Percentiles rank a stretch among this genome's conserved stretches.
Conservation (phyloP, 257 asterid species). For the Ilex aquifolium region DNA sequence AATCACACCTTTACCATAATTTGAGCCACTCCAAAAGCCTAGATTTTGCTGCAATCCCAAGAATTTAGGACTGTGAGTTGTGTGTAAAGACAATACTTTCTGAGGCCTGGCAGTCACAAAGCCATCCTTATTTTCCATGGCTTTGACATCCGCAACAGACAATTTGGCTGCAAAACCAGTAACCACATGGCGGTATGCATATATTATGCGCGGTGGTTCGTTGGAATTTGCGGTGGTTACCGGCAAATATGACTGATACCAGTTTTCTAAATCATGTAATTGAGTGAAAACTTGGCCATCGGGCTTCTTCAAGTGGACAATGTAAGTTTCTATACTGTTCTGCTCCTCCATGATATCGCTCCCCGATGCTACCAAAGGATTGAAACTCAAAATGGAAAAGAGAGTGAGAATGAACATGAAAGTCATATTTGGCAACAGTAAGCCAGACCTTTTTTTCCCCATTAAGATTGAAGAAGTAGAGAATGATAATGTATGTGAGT, state of each 20-base stretch:
- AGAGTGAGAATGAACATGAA: slow-evolving; percentile 9
- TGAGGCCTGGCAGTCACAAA: slow-evolving; percentile 33
- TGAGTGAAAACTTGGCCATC: slow-evolving; percentile 4
- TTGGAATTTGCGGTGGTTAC: slow-evolving; percentile 4
- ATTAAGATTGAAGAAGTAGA: too few relatives aligned
- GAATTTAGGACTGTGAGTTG: slow-evolving; percentile 44
- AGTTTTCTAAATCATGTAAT: slow-evolving; percentile 16
- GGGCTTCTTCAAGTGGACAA: slow-evolving; percentile 34
- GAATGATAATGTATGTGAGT: too few relatives aligned
- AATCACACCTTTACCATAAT: slow-evolving; percentile 44
- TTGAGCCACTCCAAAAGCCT: slow-evolving; percentile 46
- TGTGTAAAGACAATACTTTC: slow-evolving; percentile 20
- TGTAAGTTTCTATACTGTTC: slow-evolving; percentile 21
- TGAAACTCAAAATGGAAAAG: slow-evolving; percentile 9
- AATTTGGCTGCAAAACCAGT: slow-evolving; percentile 44
- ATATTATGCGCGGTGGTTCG: slow-evolving; percentile 13
- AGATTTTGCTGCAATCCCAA: slow-evolving; percentile 35
- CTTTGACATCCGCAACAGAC: slow-evolving; percentile 23
- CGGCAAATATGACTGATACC: slow-evolving; percentile 34
- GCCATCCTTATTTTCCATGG: slow-evolving; percentile 24
- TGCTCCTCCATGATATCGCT: neutral
- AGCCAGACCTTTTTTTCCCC: too few relatives aligned
- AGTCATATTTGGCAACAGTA: slow-evolving; percentile 5
- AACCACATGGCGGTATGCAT: slow-evolving; percentile 34
- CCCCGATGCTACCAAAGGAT: slow-evolving; percentile 1